Evolutionary conservation across 192 early-diverging fungal genomes (phyloP), one percentile per base, ranked within the genome.

Genomic region (Linnemannia elongata): DNA sequence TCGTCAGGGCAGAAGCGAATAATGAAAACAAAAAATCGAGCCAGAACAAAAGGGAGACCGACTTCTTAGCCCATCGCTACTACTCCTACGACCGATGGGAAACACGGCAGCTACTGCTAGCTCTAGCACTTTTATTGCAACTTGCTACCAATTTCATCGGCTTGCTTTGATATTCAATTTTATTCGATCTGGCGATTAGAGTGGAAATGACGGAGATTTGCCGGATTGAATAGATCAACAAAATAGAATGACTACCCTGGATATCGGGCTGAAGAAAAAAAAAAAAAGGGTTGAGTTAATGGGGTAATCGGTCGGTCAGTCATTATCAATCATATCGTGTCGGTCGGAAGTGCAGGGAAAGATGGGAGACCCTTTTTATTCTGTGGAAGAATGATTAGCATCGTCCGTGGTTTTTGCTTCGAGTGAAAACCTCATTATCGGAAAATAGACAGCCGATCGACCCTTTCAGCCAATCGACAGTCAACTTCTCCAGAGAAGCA

Each of bases 371-470:
- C 39, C 35, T 71, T 71, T 38, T 24, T 42, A 7, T 71, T 41
- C 15, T 71, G 69, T 71, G 38, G 39, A 71, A 42, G 69, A 66
- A 66, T 66, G 60, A 66, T 66, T 66, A 66, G 24, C 60, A 66
- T 66, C 60, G 60, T 66, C 60, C 60, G 60, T 66, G 60, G 60
- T 33, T 12, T 8, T 66, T 66, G 60, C 60, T 27, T 66, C 3
- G 60, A 30, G 8, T 15, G 12, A 66, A 10, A 30, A n/a, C 55
- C 8, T 66, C 35, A 66, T 66, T 66, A 33, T 66, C 60, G 60
- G 60, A 66, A 66, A 66, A 66, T 66, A 66, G 60, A 27, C 60
- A 66, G 60, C 60, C 60, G 60, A 66, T 66, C 60, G 60, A 27
- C 55, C 55, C 55, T 57, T 57, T 57, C 6, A 27, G 60, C 60